Conservation (phyloP, 2,329 filamentous ascomycete species). For the Fusarium domesticum region DNA sequence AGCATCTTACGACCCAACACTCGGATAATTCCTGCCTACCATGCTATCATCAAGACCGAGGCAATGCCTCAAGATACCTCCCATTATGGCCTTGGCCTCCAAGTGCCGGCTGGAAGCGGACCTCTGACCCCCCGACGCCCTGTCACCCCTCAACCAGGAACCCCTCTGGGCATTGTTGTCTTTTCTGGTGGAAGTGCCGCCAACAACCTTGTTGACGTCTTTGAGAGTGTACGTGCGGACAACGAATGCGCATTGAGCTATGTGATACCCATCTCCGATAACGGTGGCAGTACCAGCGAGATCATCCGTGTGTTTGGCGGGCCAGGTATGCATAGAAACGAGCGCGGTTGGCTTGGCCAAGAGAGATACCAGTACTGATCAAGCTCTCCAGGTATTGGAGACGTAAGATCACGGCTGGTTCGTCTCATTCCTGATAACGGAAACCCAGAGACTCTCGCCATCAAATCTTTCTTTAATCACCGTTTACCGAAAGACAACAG, state of each 20-base stretch:
- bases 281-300: conserved; percentile 91
- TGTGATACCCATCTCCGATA: conserved; percentile 93
- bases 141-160: conserved; percentile 17
- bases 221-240: conserved; percentile 62
- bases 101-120: conserved; percentile 23
- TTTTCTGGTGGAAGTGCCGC: conserved; percentile 94
- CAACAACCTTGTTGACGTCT: conserved; percentile 90
- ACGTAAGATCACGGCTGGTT: conserved; percentile 64
- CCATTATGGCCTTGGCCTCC: conserved; percentile 21
- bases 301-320: conserved; percentile 92
- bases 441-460: conserved; percentile 65
- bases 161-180: conserved; percentile 60
- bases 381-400: conserved; percentile 47
- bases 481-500: conserved; percentile 60
- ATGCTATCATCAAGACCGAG: neutral
- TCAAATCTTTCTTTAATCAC: conserved; percentile 84
- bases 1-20: neutral
- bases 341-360: no score
- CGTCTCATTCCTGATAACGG: conserved; percentile 73
- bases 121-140: conserved; percentile 17
- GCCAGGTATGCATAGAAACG: no score
- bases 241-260: conserved; percentile 71
- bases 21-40: neutral
- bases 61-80: conserved; percentile 10
- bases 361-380: no score